Conservation (phyloP, 495 filamentous ascomycete genomes). For the Chlorociboria aeruginascens region DNA sequence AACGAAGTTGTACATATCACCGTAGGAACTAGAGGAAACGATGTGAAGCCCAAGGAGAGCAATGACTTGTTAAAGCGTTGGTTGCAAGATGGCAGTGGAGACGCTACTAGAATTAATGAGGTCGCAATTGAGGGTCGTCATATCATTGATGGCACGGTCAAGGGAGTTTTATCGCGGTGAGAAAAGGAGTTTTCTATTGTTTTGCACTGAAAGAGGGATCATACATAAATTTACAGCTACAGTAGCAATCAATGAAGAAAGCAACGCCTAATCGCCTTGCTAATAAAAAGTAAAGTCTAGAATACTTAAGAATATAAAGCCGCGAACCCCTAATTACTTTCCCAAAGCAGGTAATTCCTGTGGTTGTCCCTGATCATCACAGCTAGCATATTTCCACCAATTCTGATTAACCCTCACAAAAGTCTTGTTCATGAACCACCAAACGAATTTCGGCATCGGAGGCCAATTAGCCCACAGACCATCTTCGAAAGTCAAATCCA, state of each 20-base stretch:
- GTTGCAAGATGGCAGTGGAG: conserved; percentile 38
- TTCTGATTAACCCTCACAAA: conserved; percentile 1
- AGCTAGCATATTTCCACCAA: conserved; percentile 29
- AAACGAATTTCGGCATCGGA: conserved; percentile 18
- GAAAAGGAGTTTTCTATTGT: not conserved
- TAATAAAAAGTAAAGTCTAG: not conserved
- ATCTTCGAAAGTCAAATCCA: conserved; percentile 31
- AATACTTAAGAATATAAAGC: not conserved
- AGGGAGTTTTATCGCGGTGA: conserved; percentile 16
- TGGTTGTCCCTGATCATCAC: conserved; percentile 23
- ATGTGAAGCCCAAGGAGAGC: conserved; percentile 85
- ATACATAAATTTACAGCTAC: not conserved
- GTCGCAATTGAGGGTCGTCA: conserved; percentile 29
- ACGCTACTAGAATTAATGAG: conserved; percentile 33
- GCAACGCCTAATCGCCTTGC: too few relatives aligned
- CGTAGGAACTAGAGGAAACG: conserved; percentile 58
- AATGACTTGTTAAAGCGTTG: conserved; percentile 70
- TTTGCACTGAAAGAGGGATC: not conserved
- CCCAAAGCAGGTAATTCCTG: conserved; percentile 18
- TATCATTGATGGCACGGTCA: conserved; percentile 16
- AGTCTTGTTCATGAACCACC: conserved; percentile 5
- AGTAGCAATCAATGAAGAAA: too few relatives aligned
- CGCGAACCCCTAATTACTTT: not conserved
- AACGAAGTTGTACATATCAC: conserved; percentile 84
- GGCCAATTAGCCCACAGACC: conserved; percentile 25